A percentile compares a stretch with the other conserved stretches of the same genome.
phyloP scores from a whole-genome alignment of 371 early-diverging fungal genomes.

The Circinella minor region DNA sequence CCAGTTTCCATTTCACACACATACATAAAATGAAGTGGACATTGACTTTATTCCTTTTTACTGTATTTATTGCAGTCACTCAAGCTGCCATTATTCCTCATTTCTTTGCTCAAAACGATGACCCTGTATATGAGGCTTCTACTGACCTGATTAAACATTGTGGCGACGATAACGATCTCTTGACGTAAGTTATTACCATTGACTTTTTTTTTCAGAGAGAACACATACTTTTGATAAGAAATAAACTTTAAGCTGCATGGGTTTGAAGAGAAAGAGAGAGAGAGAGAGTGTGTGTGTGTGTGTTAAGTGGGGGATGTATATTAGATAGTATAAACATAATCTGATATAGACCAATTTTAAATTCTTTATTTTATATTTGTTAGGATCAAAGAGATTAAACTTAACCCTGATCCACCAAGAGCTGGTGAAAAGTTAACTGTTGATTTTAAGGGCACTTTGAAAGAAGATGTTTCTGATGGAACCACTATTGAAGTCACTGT shows the following conservation, averaged over 20 bases:
- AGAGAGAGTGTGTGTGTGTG: no score
- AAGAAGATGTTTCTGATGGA: slow-evolving; percentile 55
- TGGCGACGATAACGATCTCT: slow-evolving; percentile 14
- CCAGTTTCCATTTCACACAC: not conserved
- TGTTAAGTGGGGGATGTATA: not conserved
- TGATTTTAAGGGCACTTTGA: slow-evolving; percentile 51
- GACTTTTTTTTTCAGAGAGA: no score
- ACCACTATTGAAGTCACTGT: slow-evolving; percentile 51
- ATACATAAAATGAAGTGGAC: slow-evolving; percentile 1
- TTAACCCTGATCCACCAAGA: slow-evolving; percentile 57
- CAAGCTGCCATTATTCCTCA: slow-evolving; percentile 4
- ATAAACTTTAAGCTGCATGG: no score
- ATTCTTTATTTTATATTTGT: not conserved
- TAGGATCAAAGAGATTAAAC: slow-evolving; percentile 47
- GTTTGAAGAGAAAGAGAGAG: no score
- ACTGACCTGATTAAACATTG: slow-evolving; percentile 15
- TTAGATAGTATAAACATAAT: not conserved
- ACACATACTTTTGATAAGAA: no score
- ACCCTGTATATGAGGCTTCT: not conserved
- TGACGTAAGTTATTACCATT: slow-evolving; percentile 15
- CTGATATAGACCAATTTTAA: not conserved
- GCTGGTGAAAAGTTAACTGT: slow-evolving; percentile 56
- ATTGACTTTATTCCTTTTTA: not conserved
- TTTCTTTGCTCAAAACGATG: slow-evolving; percentile 10
- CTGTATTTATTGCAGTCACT: not conserved